Base-by-base conservation (phyloP, 495 filamentous ascomycete genomes). In the Xylaria scruposa region DNA sequence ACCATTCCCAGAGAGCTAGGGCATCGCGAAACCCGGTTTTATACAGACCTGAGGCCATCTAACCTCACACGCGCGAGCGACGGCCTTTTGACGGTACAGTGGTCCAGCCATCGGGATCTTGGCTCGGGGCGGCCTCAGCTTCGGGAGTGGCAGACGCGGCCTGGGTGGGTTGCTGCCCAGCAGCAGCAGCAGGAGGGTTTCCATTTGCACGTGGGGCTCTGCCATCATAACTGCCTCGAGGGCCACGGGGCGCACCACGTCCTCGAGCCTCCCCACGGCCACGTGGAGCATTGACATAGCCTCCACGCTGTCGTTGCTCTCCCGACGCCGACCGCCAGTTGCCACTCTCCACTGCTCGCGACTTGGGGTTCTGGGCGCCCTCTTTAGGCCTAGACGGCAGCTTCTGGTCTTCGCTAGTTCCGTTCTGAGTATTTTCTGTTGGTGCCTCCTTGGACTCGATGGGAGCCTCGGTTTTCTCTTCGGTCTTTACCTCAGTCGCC, bases 61-160 rank as follows among this genome's bases (percentile, higher is more conserved):
- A 47, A 81, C 82, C 51, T 76, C 72, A 73, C 26, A 70, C 68
- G 47, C 68, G 68, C 42, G 82, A 80, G 72, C 86, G 83, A 36
- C 83, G 82, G 63, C 76, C 79, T 73, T 86, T 87, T 78, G 84
- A 88, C 33, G 87, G 73, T 56, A 94, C 91, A 15, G 91, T 93
- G 78, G 91, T 94, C 91, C 92, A 93, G 71, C 91, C 91, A 74
- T 94, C 92, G 31, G 91, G 90, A 70, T 93, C 90, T 70, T 82
- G 70, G 29, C 81, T 73, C 12, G 72, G 72, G 31, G 76, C 71
- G 38, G 74, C 74, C 29, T 79, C 74, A 13, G 58, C 73, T 24
- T 76, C 74, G 19, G 77, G 29, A 1, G 66, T 60, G 65, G 75
- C 67, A 13, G 77, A 71, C 4, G 81, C 67, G 36, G 84, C 72